phyloP scores from a whole-genome alignment of 495 filamentous ascomycete species.

The Penicillium longicatenatum region DNA sequence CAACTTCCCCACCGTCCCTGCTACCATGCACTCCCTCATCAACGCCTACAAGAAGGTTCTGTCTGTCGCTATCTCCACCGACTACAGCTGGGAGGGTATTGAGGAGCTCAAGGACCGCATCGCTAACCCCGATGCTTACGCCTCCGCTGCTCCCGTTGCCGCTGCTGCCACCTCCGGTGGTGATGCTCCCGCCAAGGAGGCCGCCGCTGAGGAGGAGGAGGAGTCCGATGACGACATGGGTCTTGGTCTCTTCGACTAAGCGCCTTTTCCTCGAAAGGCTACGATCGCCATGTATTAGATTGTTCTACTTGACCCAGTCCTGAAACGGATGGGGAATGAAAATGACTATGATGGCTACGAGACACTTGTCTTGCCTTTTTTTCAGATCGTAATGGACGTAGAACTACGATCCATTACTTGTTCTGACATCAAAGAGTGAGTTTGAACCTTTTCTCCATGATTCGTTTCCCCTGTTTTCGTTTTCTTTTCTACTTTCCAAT shows the following conservation, averaged over 20 bases:
- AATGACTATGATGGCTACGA: slow-evolving; percentile 38
- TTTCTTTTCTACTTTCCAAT: neutral
- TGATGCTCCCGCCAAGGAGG: slow-evolving; percentile 49
- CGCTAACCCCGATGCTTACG: slow-evolving; percentile 96
- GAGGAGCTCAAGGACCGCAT: slow-evolving; percentile 98
- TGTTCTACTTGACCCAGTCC: slow-evolving; percentile 31
- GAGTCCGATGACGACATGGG: slow-evolving; percentile 56
- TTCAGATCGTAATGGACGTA: slow-evolving; percentile 42
- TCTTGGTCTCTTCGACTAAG: slow-evolving; percentile 62
- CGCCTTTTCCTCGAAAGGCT: slow-evolving; percentile 32
- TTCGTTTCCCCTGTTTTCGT: slow-evolving; percentile 1
- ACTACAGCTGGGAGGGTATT: slow-evolving; percentile 94
- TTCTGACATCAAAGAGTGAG: slow-evolving; percentile 32
- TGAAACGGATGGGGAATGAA: slow-evolving; percentile 36
- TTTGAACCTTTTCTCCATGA: slow-evolving; percentile 18
- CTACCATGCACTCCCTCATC: slow-evolving; percentile 90
- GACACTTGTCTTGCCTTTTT: slow-evolving; percentile 6
- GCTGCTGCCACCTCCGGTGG: slow-evolving; percentile 49
- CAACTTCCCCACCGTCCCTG: slow-evolving; percentile 95
- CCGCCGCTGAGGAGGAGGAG: slow-evolving; percentile 55
- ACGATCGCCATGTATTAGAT: slow-evolving; percentile 49
- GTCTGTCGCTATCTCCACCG: slow-evolving; percentile 85
- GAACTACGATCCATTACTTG: slow-evolving; percentile 39
- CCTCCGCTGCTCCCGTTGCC: slow-evolving; percentile 72
- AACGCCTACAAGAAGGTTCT: slow-evolving; percentile 98